Evolutionary conservation across 108 stramenopile genomes (phyloP).

Genomic region (Phaeodactylum tricornutum): DNA sequence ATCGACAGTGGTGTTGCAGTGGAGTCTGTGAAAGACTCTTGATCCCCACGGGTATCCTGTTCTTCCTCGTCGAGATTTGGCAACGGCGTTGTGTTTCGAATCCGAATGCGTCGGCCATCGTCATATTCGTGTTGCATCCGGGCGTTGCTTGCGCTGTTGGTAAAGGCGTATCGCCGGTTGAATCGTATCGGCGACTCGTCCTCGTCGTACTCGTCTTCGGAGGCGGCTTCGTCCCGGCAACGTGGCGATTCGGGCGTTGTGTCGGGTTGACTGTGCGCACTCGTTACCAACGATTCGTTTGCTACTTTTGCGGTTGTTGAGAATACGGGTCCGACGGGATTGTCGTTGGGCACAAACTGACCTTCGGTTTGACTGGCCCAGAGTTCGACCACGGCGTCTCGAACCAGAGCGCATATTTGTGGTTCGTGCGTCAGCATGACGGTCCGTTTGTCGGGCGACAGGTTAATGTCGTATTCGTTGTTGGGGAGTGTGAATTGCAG

Average conservation of each 20-base stretch:
- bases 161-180: slow-evolving; percentile 40
- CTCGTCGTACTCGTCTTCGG: slow-evolving; percentile 5
- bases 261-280: too few relatives aligned
- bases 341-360: slow-evolving; percentile 48
- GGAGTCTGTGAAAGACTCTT: too few relatives aligned
- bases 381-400: slow-evolving; percentile 26
- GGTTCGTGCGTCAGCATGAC: slow-evolving; percentile 78
- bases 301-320: too few relatives aligned
- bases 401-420: slow-evolving; percentile 33
- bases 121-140: slow-evolving; percentile 37
- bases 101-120: slow-evolving; percentile 5
- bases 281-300: too few relatives aligned
- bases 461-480: slow-evolving; percentile 86
- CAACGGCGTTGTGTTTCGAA: too few relatives aligned
- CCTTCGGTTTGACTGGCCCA: slow-evolving; percentile 57
- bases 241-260: too few relatives aligned
- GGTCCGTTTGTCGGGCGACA: slow-evolving; percentile 94
- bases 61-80: too few relatives aligned
- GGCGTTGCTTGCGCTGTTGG: slow-evolving; percentile 28
- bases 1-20: too few relatives aligned
- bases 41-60: too few relatives aligned
- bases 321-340: too few relatives aligned
- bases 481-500: slow-evolving; percentile 73
- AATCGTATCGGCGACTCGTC: slow-evolving; percentile 5
- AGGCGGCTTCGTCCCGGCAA: background rate